phyloP scores from a whole-genome alignment of 768 basidiomycete genomes.

The Lactarius quietus region DNA sequence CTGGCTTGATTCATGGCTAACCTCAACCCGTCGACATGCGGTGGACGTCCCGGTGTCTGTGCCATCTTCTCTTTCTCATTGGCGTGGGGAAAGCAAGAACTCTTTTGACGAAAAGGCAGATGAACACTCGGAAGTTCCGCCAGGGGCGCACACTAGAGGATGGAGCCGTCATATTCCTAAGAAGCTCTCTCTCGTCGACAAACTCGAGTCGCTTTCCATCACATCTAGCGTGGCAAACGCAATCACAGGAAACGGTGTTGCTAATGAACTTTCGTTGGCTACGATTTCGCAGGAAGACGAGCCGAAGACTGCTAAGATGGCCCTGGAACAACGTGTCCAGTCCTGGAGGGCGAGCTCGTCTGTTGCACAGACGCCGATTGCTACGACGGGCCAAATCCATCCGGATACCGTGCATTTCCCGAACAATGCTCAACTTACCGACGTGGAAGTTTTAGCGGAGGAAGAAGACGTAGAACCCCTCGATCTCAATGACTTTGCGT shows the following conservation, averaged over 20 bases:
- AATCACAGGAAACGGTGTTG: background rate
- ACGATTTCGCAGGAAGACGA: slow-evolving; percentile 63
- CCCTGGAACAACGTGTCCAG: slow-evolving; percentile 54
- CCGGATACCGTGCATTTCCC: slow-evolving; percentile 52
- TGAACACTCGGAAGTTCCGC: slow-evolving; percentile 33
- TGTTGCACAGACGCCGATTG: slow-evolving; percentile 45
- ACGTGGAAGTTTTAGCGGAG: slow-evolving; percentile 24
- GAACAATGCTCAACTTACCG: slow-evolving; percentile 38
- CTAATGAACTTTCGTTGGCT: slow-evolving; percentile 39
- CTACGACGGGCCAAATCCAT: slow-evolving; percentile 47
- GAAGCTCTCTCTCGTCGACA: slow-evolving; percentile 67
- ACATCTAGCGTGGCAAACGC: slow-evolving; percentile 32
- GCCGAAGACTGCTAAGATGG: slow-evolving; percentile 48
- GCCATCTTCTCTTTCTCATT: slow-evolving; percentile 48
- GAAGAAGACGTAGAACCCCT: slow-evolving; percentile 42
- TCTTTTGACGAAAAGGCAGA: slow-evolving; percentile 42
- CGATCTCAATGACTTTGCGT: slow-evolving; percentile 61
- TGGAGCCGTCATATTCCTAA: slow-evolving; percentile 52
- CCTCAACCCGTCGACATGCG: slow-evolving; percentile 41
- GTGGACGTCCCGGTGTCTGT: slow-evolving; percentile 41
- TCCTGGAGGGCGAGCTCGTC: slow-evolving; percentile 64
- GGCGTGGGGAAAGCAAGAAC: slow-evolving; percentile 52
- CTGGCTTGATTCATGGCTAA: slow-evolving; percentile 75
- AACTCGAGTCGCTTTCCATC: slow-evolving; percentile 46
- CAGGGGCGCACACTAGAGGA: slow-evolving; percentile 25